Evolutionary conservation across 306 rosid species (phyloP).

Genomic region (Malus sieversii): DNA sequence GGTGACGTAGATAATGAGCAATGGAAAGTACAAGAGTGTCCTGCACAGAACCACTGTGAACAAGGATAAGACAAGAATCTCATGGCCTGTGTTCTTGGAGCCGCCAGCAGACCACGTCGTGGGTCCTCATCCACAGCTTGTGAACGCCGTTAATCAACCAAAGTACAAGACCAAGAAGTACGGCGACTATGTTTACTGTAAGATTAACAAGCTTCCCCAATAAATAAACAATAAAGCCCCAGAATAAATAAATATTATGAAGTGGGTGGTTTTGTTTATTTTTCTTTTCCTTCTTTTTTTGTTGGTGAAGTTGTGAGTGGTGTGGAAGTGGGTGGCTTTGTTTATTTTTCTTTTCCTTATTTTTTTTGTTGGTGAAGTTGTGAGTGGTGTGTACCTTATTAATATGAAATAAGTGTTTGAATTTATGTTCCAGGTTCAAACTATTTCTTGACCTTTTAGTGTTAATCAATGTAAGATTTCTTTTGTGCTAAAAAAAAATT

Average conservation of each 20-base stretch:
- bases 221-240: background rate
- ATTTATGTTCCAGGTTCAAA: too few species aligned
- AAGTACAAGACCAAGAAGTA: conserved; percentile 56
- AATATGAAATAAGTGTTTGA: too few species aligned
- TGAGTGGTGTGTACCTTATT: too few species aligned
- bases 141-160: conserved; percentile 46
- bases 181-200: conserved; percentile 47
- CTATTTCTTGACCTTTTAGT: too few species aligned
- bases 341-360: background rate
- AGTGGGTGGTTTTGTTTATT: too few species aligned
- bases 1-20: conserved; percentile 49
- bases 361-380: background rate
- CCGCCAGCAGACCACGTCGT: conserved; percentile 38
- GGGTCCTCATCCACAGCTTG: conserved; percentile 50
- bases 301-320: too few species aligned
- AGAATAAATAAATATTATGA: too few species aligned
- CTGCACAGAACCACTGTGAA: conserved; percentile 60
- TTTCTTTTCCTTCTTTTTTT: background rate
- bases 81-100: conserved; percentile 75
- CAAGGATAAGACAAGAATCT: conserved; percentile 48
- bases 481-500: too few species aligned
- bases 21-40: conserved; percentile 60
- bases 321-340: too few species aligned
- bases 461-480: too few species aligned
- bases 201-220: conserved; percentile 57